These are phyloP conservation scores for Prunus salicina DNA, from an alignment of 306 rosid species.

Conservation along the genomic window DNA sequence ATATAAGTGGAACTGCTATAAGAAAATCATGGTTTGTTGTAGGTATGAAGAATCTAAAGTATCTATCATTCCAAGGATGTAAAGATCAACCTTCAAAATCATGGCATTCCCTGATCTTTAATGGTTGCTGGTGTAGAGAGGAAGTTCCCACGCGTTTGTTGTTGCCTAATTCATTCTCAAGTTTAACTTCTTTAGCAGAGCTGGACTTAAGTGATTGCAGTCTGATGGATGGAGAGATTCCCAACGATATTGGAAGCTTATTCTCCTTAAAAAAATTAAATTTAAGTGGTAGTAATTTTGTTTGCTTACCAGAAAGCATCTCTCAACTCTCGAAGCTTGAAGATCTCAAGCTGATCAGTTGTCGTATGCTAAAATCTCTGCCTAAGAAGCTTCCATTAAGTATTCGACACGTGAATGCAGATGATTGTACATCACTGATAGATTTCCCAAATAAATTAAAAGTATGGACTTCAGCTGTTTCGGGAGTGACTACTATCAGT, in stretches of 20 bases:
- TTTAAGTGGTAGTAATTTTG: slow-evolving; percentile 15
- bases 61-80: not conserved
- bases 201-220: slow-evolving; percentile 18
- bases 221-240: slow-evolving; percentile 21
- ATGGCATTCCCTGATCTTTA: slow-evolving; percentile 7
- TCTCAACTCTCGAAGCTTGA: slow-evolving; percentile 12
- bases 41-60: slow-evolving; percentile 6
- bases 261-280: not conserved
- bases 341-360: slow-evolving; percentile 9
- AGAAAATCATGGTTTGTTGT: slow-evolving; percentile 5
- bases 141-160: not conserved
- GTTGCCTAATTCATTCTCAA: not conserved
- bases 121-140: not conserved
- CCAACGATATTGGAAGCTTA: slow-evolving; percentile 16
- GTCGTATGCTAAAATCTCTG: slow-evolving; percentile 2
- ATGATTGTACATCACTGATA: slow-evolving; percentile 13
- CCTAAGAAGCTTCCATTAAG: slow-evolving; percentile 18
- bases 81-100: slow-evolving; percentile 1
- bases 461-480: not conserved
- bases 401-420: not conserved
- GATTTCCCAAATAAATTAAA: not conserved
- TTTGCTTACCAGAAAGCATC: slow-evolving; percentile 6
- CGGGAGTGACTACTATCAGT: not conserved
- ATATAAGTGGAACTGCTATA: slow-evolving; percentile 24
- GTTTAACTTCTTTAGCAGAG: slow-evolving; percentile 2